Base-by-base conservation (phyloP, 805 yeast genomes). In the Candida ulmi region DNA sequence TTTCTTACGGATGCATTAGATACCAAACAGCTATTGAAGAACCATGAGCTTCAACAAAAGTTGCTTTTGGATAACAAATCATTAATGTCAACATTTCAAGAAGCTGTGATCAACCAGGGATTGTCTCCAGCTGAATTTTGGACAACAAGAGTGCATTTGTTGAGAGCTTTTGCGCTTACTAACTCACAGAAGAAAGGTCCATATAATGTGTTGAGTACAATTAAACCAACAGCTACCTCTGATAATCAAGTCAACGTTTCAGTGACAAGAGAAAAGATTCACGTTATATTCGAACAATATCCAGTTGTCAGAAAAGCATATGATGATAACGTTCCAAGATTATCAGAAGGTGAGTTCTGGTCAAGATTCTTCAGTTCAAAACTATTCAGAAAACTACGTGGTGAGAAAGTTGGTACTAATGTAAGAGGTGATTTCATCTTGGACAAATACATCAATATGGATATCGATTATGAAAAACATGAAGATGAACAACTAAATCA, bases 321-420 rank as follows among this genome's bases (percentile, higher is more conserved):
- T 55, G 80, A 78, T 43, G 99, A 93, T 39, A 80, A 80, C 42
- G 99, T 93, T 5, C 99, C 98, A 1, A 80, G 82, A 45, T 70
- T 93, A 38, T 74, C 77, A 35, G 98, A 93, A 58, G 90, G 91
- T 31, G 95, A 85, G 55, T 93, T 93, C 52, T 93, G 99, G 99
- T 87, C 95, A 11, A 68, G 97, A 45, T 93, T 93, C 54, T 93
- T 93, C 69, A 81, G 87, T 52, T 88, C 97, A 0, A 83, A 88
- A 52, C 65, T 93, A 44, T 93, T 90, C 55, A 71, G 96, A 48
- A 77, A 88, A 52, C 66, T 93, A 26, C 73, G 96, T 57, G 99
- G 99, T 42, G 98, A 93, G 55, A 80, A 79, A 47, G 74, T 88
- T 38, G 78, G 80, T 52, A 62, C 74, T 3, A 82, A 77, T 55